Conservation (phyloP, 371 early-diverging fungal species). For the Syncephalastrum contaminatum region DNA sequence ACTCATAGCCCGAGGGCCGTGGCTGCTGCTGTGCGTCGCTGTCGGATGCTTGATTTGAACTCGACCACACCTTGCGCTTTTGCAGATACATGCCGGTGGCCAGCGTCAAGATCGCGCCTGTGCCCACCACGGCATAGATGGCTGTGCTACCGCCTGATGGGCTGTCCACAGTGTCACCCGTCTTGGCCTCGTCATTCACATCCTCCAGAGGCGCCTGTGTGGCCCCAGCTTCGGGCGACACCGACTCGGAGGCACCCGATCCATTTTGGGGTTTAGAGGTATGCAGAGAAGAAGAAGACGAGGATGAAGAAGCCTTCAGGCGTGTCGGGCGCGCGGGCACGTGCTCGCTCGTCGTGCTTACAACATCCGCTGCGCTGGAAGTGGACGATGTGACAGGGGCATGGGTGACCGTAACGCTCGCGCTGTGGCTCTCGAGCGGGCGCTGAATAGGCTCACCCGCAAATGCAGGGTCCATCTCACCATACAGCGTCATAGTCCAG, state of each 20-base stretch:
- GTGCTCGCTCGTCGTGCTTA: conserved; percentile 3
- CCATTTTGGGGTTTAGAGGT: conserved; percentile 1
- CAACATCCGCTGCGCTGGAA: not conserved
- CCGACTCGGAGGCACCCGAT: conserved; percentile 1
- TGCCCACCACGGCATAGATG: conserved; percentile 20
- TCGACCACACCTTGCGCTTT: conserved; percentile 22
- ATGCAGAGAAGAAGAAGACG: not conserved
- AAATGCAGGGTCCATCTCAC: conserved; percentile 48
- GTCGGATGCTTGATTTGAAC: not conserved
- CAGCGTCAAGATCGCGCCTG: conserved; percentile 18
- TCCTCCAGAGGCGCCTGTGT: not conserved
- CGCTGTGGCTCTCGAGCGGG: conserved; percentile 9
- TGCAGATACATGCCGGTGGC: conserved; percentile 21
- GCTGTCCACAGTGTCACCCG: not conserved
- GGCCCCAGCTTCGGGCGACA: conserved; percentile 9
- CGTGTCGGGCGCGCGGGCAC: conserved; percentile 17
- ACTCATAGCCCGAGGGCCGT: conserved; percentile 15
- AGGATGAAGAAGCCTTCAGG: conserved; percentile 13
- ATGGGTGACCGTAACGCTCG: conserved; percentile 1
- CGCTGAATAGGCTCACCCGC: conserved; percentile 28
- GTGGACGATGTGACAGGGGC: conserved; percentile 2
- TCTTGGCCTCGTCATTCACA: not conserved
- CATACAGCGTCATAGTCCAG: conserved; percentile 72
- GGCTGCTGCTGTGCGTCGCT: not conserved
- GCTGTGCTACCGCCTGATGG: conserved; percentile 8